Evolutionary conservation across 176 grass and related monocot species (phyloP).

Genomic region (Dendrocalamus sinicus): DNA sequence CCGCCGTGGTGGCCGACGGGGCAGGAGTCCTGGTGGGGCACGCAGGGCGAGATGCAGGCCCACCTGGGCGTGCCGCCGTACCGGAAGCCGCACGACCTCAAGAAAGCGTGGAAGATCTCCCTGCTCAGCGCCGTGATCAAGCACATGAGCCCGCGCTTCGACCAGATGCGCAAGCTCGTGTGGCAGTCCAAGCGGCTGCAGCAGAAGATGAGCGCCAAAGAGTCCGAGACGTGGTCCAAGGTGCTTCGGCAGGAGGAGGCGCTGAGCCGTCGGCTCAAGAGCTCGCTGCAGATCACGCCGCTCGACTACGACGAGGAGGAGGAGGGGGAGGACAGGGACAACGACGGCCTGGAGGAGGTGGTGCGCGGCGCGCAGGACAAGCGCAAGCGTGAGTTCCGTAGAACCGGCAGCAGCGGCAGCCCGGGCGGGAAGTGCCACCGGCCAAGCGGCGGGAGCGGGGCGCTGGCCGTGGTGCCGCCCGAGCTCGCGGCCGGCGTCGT

Average conservation of each 20-base stretch:
- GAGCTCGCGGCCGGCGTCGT: not conserved
- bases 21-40: conserved; percentile 67
- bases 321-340: not conserved
- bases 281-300: conserved; percentile 29
- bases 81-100: conserved; percentile 85
- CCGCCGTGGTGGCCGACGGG: conserved; percentile 91
- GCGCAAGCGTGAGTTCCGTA: conserved; percentile 44
- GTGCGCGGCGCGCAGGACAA: conserved; percentile 42
- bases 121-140: conserved; percentile 75
- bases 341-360: not conserved
- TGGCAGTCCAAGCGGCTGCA: conserved; percentile 76
- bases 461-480: conserved; percentile 30
- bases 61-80: conserved; percentile 69
- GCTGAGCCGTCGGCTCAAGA: conserved; percentile 25
- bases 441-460: not conserved
- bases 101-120: conserved; percentile 82
- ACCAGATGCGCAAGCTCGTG: conserved; percentile 69
- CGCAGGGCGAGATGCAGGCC: conserved; percentile 57
- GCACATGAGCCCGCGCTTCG: conserved; percentile 74
- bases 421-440: not conserved
- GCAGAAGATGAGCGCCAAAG: conserved; percentile 68
- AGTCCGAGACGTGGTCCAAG: conserved; percentile 64
- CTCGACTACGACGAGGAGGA: conserved; percentile 26
- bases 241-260: conserved; percentile 66
- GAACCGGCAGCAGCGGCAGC: not conserved